These are phyloP conservation scores for Fusarium tupiense DNA, from an alignment of 2,329 filamentous ascomycete genomes.

Conservation along the genomic window DNA sequence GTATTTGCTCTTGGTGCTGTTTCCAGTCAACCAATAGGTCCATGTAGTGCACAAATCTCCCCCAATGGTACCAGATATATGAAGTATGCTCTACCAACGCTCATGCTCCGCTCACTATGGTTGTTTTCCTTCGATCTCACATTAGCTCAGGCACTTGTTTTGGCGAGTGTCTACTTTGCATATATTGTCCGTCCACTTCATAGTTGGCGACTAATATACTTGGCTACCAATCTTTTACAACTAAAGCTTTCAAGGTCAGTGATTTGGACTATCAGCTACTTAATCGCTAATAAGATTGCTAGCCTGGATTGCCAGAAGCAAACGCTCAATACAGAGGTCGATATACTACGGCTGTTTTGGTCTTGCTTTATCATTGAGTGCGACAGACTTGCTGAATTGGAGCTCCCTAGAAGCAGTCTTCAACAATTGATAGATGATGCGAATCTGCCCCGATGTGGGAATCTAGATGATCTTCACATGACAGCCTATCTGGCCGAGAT, in stretches of 20 bases:
- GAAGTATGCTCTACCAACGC: neutral
- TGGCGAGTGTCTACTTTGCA: neutral
- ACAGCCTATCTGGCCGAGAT: neutral
- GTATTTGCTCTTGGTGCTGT: neutral
- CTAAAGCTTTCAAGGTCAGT: neutral
- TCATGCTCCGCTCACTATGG: neutral
- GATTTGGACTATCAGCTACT: too few species aligned
- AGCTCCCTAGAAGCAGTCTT: neutral
- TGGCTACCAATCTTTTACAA: neutral
- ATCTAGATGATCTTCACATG: neutral
- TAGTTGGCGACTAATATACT: neutral
- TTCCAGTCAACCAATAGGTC: neutral
- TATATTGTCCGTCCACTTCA: neutral
- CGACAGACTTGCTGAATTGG: neutral
- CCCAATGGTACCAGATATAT: neutral
- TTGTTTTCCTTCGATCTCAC: neutral
- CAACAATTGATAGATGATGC: neutral
- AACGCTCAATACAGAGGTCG: neutral
- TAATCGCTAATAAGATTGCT: neutral
- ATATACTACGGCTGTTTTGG: neutral
- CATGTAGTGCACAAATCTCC: neutral
- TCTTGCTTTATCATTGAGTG: neutral
- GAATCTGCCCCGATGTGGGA: neutral
- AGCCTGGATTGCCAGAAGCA: neutral
- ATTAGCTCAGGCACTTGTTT: neutral